phyloP scores from a whole-genome alignment of 202 grass and related monocot genomes.

The Alloteropsis angusta region DNA sequence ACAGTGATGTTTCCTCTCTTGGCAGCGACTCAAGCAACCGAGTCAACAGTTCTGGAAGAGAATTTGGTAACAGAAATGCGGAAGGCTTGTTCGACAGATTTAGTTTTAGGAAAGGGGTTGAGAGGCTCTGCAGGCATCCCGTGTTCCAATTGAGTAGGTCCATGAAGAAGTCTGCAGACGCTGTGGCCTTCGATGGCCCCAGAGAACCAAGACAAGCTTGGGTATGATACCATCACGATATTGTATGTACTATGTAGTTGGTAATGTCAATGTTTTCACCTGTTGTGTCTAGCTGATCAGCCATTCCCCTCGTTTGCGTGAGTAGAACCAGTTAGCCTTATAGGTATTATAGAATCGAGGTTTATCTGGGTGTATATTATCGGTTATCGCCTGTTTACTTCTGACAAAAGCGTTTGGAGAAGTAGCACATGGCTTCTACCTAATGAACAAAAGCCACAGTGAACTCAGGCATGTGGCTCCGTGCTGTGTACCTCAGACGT shows the following conservation, averaged over 20 bases:
- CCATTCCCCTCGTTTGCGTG: conserved; percentile 18
- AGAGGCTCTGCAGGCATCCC: conserved; percentile 74
- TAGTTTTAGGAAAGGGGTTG: conserved; percentile 87
- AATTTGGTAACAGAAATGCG: conserved; percentile 27
- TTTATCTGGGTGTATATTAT: conserved; percentile 37
- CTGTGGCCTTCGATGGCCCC: conserved; percentile 40
- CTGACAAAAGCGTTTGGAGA: conserved; percentile 26
- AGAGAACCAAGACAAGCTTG: conserved; percentile 74
- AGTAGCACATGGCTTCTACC: conserved; percentile 2
- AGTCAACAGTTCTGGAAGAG: conserved; percentile 37
- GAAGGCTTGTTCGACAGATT: conserved; percentile 61
- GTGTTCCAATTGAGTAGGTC: conserved; percentile 87
- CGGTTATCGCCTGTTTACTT: conserved; percentile 2
- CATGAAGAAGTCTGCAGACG: conserved; percentile 63
- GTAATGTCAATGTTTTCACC: conserved; percentile 15
- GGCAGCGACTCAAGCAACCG: not conserved
- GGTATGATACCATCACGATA: conserved; percentile 41
- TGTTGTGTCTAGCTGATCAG: conserved; percentile 3
- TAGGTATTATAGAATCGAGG: conserved; percentile 25
- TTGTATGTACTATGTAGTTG: conserved; percentile 27
- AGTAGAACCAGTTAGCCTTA: conserved; percentile 28
- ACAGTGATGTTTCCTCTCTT: conserved; percentile 10
- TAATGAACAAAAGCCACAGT: not conserved
- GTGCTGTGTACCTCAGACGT: not conserved
- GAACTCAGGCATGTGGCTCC: not conserved